Conservation (phyloP, 2,329 filamentous ascomycete species). For the Arthroderma sp. region DNA sequence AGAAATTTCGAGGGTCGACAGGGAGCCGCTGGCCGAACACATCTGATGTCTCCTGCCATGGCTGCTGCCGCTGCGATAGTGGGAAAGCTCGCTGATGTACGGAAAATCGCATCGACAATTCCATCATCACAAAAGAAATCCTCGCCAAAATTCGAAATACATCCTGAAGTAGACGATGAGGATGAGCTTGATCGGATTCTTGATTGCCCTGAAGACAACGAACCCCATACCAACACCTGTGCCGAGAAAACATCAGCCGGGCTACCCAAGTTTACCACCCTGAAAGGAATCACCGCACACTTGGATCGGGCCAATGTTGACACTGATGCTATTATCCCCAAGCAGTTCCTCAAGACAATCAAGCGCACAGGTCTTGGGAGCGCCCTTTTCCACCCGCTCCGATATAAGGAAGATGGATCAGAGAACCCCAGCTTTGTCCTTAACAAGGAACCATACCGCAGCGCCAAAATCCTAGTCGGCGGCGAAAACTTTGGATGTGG, state of each 20-base stretch:
- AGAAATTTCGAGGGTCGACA: conserved; percentile 96
- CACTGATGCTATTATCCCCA: conserved; percentile 98
- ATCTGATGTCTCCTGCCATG: conserved; percentile 96
- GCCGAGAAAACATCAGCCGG: conserved; percentile 44
- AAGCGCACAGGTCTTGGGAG: conserved; percentile 87
- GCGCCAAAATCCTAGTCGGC: conserved; percentile 79
- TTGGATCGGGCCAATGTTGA: conserved; percentile 85
- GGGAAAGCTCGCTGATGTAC: conserved; percentile 84
- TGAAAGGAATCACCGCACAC: conserved; percentile 79
- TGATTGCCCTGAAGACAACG: conserved; percentile 51
- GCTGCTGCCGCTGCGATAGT: conserved; percentile 81
- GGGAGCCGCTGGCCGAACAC: conserved; percentile 79
- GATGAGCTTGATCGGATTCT: conserved; percentile 53
- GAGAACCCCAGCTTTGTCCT: conserved; percentile 76
- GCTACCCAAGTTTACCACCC: conserved; percentile 68
- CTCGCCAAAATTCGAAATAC: conserved; percentile 49
- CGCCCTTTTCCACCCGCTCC: conserved; percentile 75
- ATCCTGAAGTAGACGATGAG: conserved; percentile 50
- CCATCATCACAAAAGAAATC: conserved; percentile 36
- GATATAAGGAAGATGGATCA: conserved; percentile 60
- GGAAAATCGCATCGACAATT: conserved; percentile 52
- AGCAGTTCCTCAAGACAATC: conserved; percentile 98
- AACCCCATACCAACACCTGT: conserved; percentile 47
- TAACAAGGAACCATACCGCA: conserved; percentile 76
- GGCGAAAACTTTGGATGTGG: conserved; percentile 95